Conservation (phyloP, 164 flowering plant species). For the Cinnamomum chago region DNA sequence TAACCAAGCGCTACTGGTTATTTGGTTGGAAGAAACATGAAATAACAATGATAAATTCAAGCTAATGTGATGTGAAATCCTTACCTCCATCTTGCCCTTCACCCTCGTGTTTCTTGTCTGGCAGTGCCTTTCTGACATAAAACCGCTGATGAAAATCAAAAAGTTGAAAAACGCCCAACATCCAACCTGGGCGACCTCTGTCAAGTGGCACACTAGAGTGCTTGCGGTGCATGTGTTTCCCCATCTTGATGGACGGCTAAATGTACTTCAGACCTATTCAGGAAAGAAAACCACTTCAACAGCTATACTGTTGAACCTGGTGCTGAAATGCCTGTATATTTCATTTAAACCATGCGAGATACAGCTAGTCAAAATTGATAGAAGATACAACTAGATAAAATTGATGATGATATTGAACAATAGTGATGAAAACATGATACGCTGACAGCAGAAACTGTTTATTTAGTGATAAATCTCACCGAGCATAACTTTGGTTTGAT, state of each 20-base stretch:
- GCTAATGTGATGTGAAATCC: neutral
- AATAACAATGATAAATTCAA: neutral
- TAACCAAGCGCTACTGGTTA: neutral
- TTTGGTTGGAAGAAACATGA: neutral
- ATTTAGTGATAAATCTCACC: too few relatives aligned
- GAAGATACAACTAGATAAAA: neutral
- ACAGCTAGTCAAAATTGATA: neutral
- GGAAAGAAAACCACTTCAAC: conserved; percentile 4
- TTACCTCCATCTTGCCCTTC: conserved; percentile 30
- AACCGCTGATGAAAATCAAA: conserved; percentile 55
- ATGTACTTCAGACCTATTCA: neutral
- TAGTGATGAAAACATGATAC: too few relatives aligned
- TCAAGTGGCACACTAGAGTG: conserved; percentile 16
- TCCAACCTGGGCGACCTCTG: conserved; percentile 42
- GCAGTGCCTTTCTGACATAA: conserved; percentile 30
- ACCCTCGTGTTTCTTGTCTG: conserved; percentile 26
- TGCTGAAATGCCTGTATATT: neutral
- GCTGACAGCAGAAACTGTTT: too few relatives aligned
- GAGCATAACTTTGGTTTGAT: too few relatives aligned
- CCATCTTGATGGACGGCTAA: conserved; percentile 29
- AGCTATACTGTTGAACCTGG: conserved; percentile 15
- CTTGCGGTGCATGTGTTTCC: conserved; percentile 23
- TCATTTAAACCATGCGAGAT: neutral
- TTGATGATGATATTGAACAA: too few relatives aligned
- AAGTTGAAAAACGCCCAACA: conserved; percentile 42